Evolutionary conservation across 495 filamentous ascomycete genomes (phyloP), one percentile per base, ranked within the genome.

Genomic region (Friedmanniomyces simplex): DNA sequence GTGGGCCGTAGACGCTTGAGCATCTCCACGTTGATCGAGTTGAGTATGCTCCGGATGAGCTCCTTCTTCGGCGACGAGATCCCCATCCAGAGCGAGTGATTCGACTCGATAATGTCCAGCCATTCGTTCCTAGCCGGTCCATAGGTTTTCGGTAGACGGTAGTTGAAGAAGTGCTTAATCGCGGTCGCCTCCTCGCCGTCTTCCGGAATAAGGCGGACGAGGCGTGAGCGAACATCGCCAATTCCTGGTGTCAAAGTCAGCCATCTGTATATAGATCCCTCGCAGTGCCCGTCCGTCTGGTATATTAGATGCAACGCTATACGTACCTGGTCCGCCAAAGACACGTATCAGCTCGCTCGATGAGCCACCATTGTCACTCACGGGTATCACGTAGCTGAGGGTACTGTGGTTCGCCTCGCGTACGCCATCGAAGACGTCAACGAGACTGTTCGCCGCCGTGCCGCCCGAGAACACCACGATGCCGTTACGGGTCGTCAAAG

Each of bases 311-410:
- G n/a, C n/a, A n/a, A n/a, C n/a, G n/a, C n/a, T n/a, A n/a, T n/a
- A n/a, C n/a, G n/a, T 62, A 72, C 71, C 90, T 51, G 91, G 91
- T 0, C 91, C 91, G 1, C 91, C 91, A 70, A 96, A 88, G 16
- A 97, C 88, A 16, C 91, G 79, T 59, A 96, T 91, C 63, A 96
- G 70, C 73, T 97, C 91, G 7, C 87, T 91, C 0, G 89, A 90
- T 32, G 84, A 89, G 18, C 91, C 91, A 26, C 91, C 91, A 73
- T 97, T 97, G 70, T 97, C 91, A 62, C 84, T 89, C 65, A 96
- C 95, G 16, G 91, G 91, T 52, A 97, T 94, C 55, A 96, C 56
- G 36, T 94, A 91, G 67, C 78, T 88, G 45, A 94, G 76, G 22
- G 76, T 74, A 58, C 86, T 86, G 36, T 79, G 71, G 52, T 84